Percentiles rank a stretch among this genome's conserved stretches.
These are phyloP conservation scores for Tetrapisispora taiwanensis DNA, from an alignment of 805 yeast genomes.

Conservation along the genomic window DNA sequence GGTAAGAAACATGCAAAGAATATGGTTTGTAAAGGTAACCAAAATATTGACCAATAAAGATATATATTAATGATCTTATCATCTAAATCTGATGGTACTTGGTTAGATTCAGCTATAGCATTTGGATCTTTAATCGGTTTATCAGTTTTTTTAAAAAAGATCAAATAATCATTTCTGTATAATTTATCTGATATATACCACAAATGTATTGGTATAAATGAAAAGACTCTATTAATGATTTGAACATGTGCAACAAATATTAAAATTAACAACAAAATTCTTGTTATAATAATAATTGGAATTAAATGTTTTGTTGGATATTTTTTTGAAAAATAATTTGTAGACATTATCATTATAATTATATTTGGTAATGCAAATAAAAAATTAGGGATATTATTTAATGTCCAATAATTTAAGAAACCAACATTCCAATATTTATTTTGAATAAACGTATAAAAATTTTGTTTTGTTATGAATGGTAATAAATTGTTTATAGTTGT, in stretches of 20 bases:
- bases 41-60: slow-evolving; percentile 42
- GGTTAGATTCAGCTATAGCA: background rate
- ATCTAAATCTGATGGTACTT: slow-evolving; percentile 2
- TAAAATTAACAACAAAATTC: slow-evolving; percentile 40
- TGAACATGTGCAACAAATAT: slow-evolving; percentile 71
- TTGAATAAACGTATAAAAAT: slow-evolving; percentile 66
- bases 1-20: slow-evolving; percentile 80
- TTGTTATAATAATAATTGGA: slow-evolving; percentile 36
- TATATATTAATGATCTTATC: slow-evolving; percentile 29
- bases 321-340: slow-evolving; percentile 29
- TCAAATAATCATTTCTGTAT: slow-evolving; percentile 9
- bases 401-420: slow-evolving; percentile 71
- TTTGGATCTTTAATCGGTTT: background rate
- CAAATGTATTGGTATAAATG: slow-evolving; percentile 64
- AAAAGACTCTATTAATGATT: slow-evolving; percentile 67
- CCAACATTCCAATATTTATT: slow-evolving; percentile 78
- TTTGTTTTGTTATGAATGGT: slow-evolving; percentile 17
- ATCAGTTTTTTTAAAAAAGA: background rate
- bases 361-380: slow-evolving; percentile 63
- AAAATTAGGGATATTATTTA: slow-evolving; percentile 75
- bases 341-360: slow-evolving; percentile 34
- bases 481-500: slow-evolving; percentile 32
- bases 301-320: slow-evolving; percentile 30
- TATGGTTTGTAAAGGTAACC: slow-evolving; percentile 61
- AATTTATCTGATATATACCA: slow-evolving; percentile 53